Evolutionary conservation across 1,139 yeast genomes (phyloP), one percentile per base, ranked within the genome.

Genomic region (Hansenula anomala): DNA sequence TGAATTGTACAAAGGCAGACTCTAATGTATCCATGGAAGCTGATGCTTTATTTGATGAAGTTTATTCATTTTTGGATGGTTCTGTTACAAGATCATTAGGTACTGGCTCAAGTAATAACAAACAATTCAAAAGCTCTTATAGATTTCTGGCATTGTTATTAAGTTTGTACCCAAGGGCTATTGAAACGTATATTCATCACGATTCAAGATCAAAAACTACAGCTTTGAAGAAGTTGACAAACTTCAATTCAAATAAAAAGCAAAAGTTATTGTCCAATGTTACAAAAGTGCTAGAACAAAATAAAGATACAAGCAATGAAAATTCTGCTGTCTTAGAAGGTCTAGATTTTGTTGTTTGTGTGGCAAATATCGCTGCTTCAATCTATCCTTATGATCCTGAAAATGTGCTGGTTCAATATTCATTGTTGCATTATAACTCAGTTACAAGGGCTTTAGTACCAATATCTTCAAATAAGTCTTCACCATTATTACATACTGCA

Each of bases 381-480:
- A 57, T 74, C 7, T 67, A 64, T 41, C 65, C 64, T 34, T 54
- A 69, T 39, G 78, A 75, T 8, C 69, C 75, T 5, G 43, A 56
- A 10, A 74, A 74, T 51, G 67, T 76, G 1, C 51, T 77, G 8
- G 71, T 69, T 13, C 55, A 52, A 33, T 79, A 75, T 51, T 60
- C 78, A 10, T 41, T 59, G 30, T 45, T 43, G n/a, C 60, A 66
- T 44, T 51, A 72, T 30, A 77, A 72, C 39, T 55, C 58, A 16
- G 67, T 68, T 6, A 64, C 61, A 45, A 58, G 55, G 15, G 64
- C 57, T 37, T 53, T 63, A 16, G 49, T 49, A 13, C 58, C 55
- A n/a, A 45, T 45, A n/a, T 41, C 49, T 17, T 40, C 47, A 1
- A 38, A 43, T 14, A 43, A 32, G 24, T 32, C 43, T 6, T 44